Percentiles rank a stretch among this genome's conserved stretches.
phyloP scores from a whole-genome alignment of 345 rosid species.

The Eucalyptus cloeziana region DNA sequence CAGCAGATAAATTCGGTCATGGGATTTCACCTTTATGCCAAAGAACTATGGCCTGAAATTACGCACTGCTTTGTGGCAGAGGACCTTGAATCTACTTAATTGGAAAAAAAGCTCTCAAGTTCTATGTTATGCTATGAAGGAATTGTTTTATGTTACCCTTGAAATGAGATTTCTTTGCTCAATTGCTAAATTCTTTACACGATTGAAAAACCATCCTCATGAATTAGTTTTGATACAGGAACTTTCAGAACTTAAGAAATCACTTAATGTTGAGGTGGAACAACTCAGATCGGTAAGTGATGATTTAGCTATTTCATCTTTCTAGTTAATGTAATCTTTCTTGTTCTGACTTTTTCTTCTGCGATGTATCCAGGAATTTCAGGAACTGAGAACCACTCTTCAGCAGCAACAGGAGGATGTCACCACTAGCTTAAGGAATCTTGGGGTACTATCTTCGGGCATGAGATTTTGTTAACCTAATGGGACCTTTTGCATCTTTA shows the following conservation, averaged over 20 bases:
- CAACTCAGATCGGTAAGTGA: slow-evolving; percentile 56
- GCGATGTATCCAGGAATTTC: slow-evolving; percentile 40
- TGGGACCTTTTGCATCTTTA: not conserved
- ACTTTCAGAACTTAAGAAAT: slow-evolving; percentile 56
- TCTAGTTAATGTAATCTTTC: not conserved
- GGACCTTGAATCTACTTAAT: not conserved
- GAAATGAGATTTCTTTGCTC: not conserved
- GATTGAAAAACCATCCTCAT: not conserved
- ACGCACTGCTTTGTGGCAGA: not conserved
- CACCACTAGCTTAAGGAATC: slow-evolving; percentile 42
- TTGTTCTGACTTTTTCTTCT: not conserved
- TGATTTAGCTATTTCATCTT: not conserved
- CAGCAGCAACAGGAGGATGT: slow-evolving; percentile 87
- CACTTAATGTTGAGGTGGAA: slow-evolving; percentile 67
- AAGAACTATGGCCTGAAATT: not conserved
- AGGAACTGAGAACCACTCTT: slow-evolving; percentile 58
- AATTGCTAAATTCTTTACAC: not conserved
- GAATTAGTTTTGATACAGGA: slow-evolving; percentile 29
- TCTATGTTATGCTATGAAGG: not conserved
- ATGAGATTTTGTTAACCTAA: not conserved
- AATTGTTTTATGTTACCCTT: not conserved
- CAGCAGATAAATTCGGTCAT: not conserved
- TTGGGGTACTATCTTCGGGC: slow-evolving; percentile 32
- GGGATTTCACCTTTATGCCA: not conserved
- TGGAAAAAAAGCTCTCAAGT: not conserved